Percentiles rank a stretch among this genome's conserved stretches.
These are phyloP conservation scores for Xylaria sp. DNA, from an alignment of 2,329 filamentous ascomycete genomes.

Conservation along the genomic window DNA sequence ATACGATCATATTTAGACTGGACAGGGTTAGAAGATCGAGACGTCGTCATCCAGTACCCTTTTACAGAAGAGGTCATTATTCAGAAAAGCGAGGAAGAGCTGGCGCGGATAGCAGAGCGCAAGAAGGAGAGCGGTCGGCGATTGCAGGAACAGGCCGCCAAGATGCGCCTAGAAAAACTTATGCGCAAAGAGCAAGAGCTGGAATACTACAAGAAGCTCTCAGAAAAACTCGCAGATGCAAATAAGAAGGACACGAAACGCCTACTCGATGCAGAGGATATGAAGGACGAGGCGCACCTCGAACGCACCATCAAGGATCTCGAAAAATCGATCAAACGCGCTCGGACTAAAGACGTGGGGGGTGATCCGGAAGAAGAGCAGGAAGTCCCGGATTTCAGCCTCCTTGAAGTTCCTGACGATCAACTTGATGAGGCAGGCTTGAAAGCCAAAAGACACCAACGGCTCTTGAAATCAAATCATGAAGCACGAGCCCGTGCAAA, in stretches of 20 bases:
- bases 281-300: slow-evolving; percentile 89
- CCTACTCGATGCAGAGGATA: slow-evolving; percentile 86
- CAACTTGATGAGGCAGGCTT: slow-evolving; percentile 90
- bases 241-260: slow-evolving; percentile 93
- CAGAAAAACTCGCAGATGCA: slow-evolving; percentile 74
- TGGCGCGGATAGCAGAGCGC: slow-evolving; percentile 88
- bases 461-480: slow-evolving; percentile 92
- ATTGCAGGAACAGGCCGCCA: slow-evolving; percentile 94
- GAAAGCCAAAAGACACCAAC: slow-evolving; percentile 93
- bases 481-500: slow-evolving; percentile 94
- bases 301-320: slow-evolving; percentile 88
- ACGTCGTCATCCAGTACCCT: slow-evolving; percentile 90
- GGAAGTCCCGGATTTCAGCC: slow-evolving; percentile 84
- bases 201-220: slow-evolving; percentile 90
- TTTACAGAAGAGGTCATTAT: slow-evolving; percentile 90
- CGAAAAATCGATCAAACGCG: slow-evolving; percentile 88
- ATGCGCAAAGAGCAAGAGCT: slow-evolving; percentile 96
- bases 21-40: slow-evolving; percentile 89
- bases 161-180: slow-evolving; percentile 94
- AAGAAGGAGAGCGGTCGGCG: slow-evolving; percentile 93
- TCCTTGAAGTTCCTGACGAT: slow-evolving; percentile 90
- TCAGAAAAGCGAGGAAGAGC: slow-evolving; percentile 94
- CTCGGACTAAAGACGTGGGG: slow-evolving; percentile 92
- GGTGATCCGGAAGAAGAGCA: slow-evolving; percentile 81
- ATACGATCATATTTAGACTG: slow-evolving; percentile 83